A percentile compares a stretch with the other conserved stretches of the same genome.
Conservation (phyloP, 768 basidiomycete genomes). For the Naganishia onofrii region DNA sequence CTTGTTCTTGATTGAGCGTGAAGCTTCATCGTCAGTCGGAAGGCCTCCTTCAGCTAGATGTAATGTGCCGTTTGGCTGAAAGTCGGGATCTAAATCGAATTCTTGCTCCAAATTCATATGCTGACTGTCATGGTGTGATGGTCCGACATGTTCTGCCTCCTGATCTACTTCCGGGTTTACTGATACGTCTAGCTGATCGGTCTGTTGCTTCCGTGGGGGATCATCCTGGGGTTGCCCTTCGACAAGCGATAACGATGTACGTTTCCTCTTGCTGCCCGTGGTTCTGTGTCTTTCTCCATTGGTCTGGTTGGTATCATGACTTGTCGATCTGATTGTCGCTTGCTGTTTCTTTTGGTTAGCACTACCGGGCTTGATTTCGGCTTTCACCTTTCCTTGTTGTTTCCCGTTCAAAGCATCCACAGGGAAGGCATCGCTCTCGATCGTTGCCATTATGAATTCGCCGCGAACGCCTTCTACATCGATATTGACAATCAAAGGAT, state of each 20-base stretch:
- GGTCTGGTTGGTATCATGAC: not conserved
- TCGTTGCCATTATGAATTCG: slow-evolving; percentile 48
- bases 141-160: not conserved
- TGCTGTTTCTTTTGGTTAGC: slow-evolving; percentile 32
- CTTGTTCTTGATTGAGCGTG: not conserved
- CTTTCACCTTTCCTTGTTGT: slow-evolving; percentile 1
- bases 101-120: not conserved
- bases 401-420: not conserved
- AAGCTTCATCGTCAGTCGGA: not conserved
- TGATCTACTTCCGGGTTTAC: not conserved
- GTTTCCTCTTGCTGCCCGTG: slow-evolving; percentile 17
- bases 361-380: not conserved
- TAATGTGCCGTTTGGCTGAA: slow-evolving; percentile 17
- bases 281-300: not conserved
- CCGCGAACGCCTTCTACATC: slow-evolving; percentile 32
- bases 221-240: slow-evolving; percentile 2
- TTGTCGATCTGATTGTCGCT: slow-evolving; percentile 8
- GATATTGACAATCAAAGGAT: slow-evolving; percentile 46
- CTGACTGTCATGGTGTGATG: slow-evolving; percentile 3
- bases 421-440: slow-evolving; percentile 44
- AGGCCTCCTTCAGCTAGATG: slow-evolving; percentile 1
- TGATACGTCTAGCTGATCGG: not conserved
- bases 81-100: slow-evolving; percentile 4
- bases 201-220: not conserved
- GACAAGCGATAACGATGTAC: slow-evolving; percentile 5